Evolutionary conservation across 1,139 yeast species (phyloP), one percentile per base, ranked within the genome.

Genomic region (Magnusiomyces suaveolens): DNA sequence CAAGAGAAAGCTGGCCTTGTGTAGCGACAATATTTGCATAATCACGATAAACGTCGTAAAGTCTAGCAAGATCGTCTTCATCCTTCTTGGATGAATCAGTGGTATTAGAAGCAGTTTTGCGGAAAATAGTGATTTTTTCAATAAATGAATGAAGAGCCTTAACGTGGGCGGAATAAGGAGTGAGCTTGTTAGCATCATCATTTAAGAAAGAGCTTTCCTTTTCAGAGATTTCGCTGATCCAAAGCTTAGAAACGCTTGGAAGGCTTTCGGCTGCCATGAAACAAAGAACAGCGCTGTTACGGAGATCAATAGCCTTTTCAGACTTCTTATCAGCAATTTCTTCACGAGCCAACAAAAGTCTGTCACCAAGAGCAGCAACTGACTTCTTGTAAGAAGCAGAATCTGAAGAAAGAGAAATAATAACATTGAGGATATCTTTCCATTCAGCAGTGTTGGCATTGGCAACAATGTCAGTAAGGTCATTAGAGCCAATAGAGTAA

Each of bases 111-210:
- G 59, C 54, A 20, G 66, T 66, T 50, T 83, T 77, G 62, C 87
- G 80, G 69, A 84, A 87, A 25, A 87, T 82, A 38, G 89, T 81
- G 58, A 89, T 78, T 70, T 90, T 90, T 67, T 87, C 95, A 56
- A 88, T 86, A 67, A 89, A 85, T 63, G 81, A 83, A 57, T 85
- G 84, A 65, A 92, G 76, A 4, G 96, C 85, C 62, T 81, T 85
- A 62, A 85, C 82, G 66, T 90, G 89, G 23, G 96, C 96, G 60
- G 85, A 95, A 55, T 86, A 84, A 2, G 87, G 83, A n/a, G 88
- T 77, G 1, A 76, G 67, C 38, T 78, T 72, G 25, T 70, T 72
- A 20, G 66, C 57, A 14, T 63, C 59, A 3, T 75, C 68, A 55
- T 74, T 69, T 59, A 82, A 71, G 56, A 81, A 73, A 55, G 74